Evolutionary conservation across 2,329 filamentous ascomycete species (phyloP), one percentile per base, ranked within the genome.

Genomic region (Exophiala alcalophila): DNA sequence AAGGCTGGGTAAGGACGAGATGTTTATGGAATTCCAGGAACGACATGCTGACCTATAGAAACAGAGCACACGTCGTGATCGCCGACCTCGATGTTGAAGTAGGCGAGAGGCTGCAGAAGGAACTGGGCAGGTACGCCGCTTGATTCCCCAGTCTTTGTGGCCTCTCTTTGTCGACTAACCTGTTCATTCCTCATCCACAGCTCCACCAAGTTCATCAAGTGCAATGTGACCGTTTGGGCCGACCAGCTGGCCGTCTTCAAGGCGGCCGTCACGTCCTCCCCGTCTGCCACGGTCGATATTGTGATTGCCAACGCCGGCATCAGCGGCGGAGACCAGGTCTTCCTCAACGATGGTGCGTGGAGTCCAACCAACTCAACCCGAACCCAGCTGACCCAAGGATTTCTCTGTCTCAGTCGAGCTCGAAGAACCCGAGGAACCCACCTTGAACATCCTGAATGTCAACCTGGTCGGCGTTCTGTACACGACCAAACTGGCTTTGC

Each of bases 271-370:
- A 65, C 67, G 37, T 63, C 75, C 40, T 80, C 76, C 44, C 70
- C 69, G 0, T 68, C 73, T 36, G 70, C 72, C n/a, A 70, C 71
- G 12, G 72, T 84, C 49, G 79, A 84, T 61, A 67, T 73, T 12
- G 80, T 84, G 3, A 77, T 84, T 31, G 78, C 81, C 47, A 84
- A 83, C 58, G 82, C 82, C 0, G 83, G 82, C 33, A 75, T 84
- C 51, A 67, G 70, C 29, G 71, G 72, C 19, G 59, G 58, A 28
- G 46, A 46, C 23, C 36, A 57, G 12, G 49, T 65, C 26, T 62
- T 58, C 44, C 39, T 40, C 1, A 56, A 49, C 29, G 30, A 49
- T 16, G 44, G 56, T 45, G 20, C 24, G 55, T 46, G 4, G 15
- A 34, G 18, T 7, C 27, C 27, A n/a, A 9, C 24, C 4, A 10